A percentile compares a stretch with the other conserved stretches of the same genome.
Conservation (phyloP, 805 yeast species). For the Spathaspora arborariae region DNA sequence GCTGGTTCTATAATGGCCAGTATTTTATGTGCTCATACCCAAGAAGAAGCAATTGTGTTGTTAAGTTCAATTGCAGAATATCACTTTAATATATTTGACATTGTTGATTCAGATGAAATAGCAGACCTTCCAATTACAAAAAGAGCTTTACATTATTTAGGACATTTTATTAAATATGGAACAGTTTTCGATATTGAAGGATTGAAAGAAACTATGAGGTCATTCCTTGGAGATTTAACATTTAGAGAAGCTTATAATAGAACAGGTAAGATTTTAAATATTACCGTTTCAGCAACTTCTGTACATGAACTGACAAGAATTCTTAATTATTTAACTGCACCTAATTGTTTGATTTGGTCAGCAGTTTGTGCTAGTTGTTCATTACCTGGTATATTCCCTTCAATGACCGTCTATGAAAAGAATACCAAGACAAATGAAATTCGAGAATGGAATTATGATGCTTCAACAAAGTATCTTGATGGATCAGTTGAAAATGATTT, state of each 20-base stretch:
- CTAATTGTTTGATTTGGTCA: conserved; percentile 79
- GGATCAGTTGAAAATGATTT: conserved; percentile 95
- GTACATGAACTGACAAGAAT: conserved; percentile 87
- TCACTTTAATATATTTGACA: conserved; percentile 49
- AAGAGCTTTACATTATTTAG: conserved; percentile 37
- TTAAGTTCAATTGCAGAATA: conserved; percentile 59
- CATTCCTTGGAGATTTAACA: conserved; percentile 82
- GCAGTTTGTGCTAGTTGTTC: conserved; percentile 94
- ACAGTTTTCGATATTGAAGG: conserved; percentile 82
- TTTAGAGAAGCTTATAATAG: conserved; percentile 93
- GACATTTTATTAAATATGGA: conserved; percentile 73
- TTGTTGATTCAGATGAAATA: conserved; percentile 38
- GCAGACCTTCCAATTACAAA: conserved; percentile 35
- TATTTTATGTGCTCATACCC: conserved; percentile 74
- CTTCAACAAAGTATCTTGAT: conserved; percentile 80
- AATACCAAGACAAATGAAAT: conserved; percentile 67
- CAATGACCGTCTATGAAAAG: conserved; percentile 81
- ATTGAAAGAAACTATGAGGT: conserved; percentile 68
- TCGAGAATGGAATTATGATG: conserved; percentile 76
- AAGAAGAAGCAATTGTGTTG: conserved; percentile 60
- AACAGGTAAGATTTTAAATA: conserved; percentile 88
- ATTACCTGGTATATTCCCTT: conserved; percentile 85
- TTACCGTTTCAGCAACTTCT: conserved; percentile 90
- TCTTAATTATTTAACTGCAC: conserved; percentile 75
- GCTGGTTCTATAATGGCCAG: conserved; percentile 96